Evolutionary conservation across 768 basidiomycete species (phyloP).

Genomic region (Pulveroboletus sp.): DNA sequence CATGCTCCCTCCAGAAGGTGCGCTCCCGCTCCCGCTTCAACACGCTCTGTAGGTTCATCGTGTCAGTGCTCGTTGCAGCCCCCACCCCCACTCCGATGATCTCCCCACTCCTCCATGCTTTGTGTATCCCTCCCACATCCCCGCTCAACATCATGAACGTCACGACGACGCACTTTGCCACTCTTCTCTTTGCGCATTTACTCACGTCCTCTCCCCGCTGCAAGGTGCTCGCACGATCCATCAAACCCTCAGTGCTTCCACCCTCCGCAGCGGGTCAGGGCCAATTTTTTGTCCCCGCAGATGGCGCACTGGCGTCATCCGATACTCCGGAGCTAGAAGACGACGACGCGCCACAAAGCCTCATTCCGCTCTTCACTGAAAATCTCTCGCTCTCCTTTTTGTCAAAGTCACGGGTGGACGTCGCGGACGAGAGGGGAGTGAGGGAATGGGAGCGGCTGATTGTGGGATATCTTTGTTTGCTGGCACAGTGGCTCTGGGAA

Average conservation of each 20-base stretch:
- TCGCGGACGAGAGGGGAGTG: slow-evolving; percentile 58
- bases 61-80: slow-evolving; percentile 10
- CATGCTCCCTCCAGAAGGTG: slow-evolving; percentile 62
- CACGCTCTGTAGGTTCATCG: neutral
- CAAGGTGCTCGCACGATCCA: slow-evolving; percentile 59
- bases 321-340: slow-evolving; percentile 40
- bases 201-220: slow-evolving; percentile 61
- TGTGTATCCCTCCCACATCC: slow-evolving; percentile 57
- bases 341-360: slow-evolving; percentile 61
- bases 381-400: slow-evolving; percentile 85
- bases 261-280: slow-evolving; percentile 32
- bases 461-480: slow-evolving; percentile 75
- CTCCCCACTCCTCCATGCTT: slow-evolving; percentile 67
- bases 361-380: slow-evolving; percentile 84
- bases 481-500: slow-evolving; percentile 96
- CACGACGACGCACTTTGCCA: slow-evolving; percentile 67
- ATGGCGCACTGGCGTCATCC: slow-evolving; percentile 41
- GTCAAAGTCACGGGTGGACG: slow-evolving; percentile 52
- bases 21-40: neutral
- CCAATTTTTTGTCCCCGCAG: slow-evolving; percentile 75
- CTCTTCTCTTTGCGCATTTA: slow-evolving; percentile 76
- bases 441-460: slow-evolving; percentile 90
- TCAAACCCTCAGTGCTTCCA: slow-evolving; percentile 45
- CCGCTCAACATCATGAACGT: slow-evolving; percentile 53
- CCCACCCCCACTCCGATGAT: slow-evolving; percentile 40